Percentiles rank a stretch among this genome's conserved stretches.
phyloP scores from a whole-genome alignment of 352 stramenopile species.

The Phytophthora ohioensis region DNA sequence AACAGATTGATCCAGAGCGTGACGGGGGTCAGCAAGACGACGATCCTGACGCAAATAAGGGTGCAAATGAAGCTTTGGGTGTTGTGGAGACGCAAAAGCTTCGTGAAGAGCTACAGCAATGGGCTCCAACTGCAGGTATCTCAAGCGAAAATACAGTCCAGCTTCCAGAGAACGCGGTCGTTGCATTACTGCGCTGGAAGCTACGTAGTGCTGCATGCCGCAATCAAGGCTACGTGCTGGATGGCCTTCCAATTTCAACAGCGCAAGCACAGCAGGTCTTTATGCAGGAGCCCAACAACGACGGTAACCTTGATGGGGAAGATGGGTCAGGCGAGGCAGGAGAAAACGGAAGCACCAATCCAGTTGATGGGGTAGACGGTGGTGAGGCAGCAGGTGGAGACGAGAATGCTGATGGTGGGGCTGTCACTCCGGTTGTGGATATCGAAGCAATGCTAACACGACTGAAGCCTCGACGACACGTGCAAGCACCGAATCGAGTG shows the following conservation, averaged over 20 bases:
- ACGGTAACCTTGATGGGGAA: conserved; percentile 20
- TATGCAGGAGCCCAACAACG: conserved; percentile 20
- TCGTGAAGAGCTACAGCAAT: conserved; percentile 50
- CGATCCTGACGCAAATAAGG: conserved; percentile 9
- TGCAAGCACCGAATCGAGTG: conserved; percentile 75
- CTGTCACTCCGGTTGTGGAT: conserved; percentile 35
- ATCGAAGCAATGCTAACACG: conserved; percentile 52
- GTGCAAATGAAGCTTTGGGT: conserved; percentile 23
- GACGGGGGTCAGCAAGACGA: conserved; percentile 22
- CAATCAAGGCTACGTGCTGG: conserved; percentile 88
- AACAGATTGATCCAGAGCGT: neutral
- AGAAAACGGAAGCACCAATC: conserved; percentile 33
- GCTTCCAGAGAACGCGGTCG: conserved; percentile 49
- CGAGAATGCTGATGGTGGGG: conserved; percentile 17
- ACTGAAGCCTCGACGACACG: conserved; percentile 47
- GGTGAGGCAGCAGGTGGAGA: conserved; percentile 19
- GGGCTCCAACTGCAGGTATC: conserved; percentile 22
- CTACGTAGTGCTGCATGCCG: conserved; percentile 60
- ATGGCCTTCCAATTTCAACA: conserved; percentile 63
- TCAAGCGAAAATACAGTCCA: conserved; percentile 27
- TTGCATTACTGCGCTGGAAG: conserved; percentile 76
- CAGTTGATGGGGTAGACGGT: conserved; percentile 30
- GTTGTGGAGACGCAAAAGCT: conserved; percentile 25
- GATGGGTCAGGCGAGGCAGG: conserved; percentile 19
- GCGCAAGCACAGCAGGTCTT: conserved; percentile 65